Evolutionary conservation across 1,284 basidiomycete species (phyloP), one percentile per base, ranked within the genome.

Genomic region (Kwoniella shivajii): DNA sequence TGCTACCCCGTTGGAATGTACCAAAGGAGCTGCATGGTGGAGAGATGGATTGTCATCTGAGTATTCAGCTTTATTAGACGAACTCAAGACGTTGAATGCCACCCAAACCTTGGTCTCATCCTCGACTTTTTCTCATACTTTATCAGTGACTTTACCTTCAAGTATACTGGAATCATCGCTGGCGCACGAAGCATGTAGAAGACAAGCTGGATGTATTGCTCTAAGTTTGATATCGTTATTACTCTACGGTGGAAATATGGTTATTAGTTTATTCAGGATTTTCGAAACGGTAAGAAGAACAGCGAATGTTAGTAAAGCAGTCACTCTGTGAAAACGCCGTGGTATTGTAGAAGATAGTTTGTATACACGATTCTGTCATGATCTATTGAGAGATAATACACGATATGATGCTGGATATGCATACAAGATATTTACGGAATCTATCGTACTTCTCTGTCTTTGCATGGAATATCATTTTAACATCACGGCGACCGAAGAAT

Each of bases 1-100:
- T 57, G 80, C 80, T 16, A 81, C 81, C n/a, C 79, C 81, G 5
- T 71, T 83, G 41, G 68, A 79, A 47, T 84, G 83, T 62, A 72
- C 75, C 2, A 31, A 67, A 6, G 66, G 59, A 27, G 63, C 56
- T 3, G 67, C 74, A 9, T 75, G 75, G 74, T 76, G 77, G 77
- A 37, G 60, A 42, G 20, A 42, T 14, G 63, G 60, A n/a, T 39
- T 67, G 20, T 51, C 50, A 10, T 11, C 43, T 2, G 46, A 56
- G 14, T 72, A 72, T 41, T 57, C 58, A 3, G 14, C 36, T n/a
- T 52, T 71, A 3, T 34, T 71, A 5, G 56, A 50, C 6, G 54
- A 60, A 14, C 42, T 64, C 29, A 29, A 27, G 18, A n/a, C 34
- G 2, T 20, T 53, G 7, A 26, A 33, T 6, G 27, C 41, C 5